Evolutionary conservation across 768 basidiomycete species (phyloP), one percentile per base, ranked within the genome.

Genomic region (Daedaleopsis nitida): DNA sequence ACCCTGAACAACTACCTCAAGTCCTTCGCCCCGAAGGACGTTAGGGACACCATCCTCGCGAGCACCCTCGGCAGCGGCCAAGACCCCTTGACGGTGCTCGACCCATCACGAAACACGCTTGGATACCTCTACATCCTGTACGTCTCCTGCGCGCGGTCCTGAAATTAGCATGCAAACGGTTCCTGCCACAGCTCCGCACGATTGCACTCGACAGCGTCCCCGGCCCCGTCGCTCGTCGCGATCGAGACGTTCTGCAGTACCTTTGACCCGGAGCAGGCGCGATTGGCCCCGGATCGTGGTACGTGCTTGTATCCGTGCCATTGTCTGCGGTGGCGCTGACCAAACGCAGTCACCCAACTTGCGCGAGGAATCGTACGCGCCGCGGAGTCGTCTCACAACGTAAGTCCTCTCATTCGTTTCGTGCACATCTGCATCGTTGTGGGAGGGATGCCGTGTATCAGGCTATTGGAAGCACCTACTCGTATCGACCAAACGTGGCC

Each of bases 101-200:
- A 87, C 67, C 72, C 84, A 24, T 72, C 75, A 34, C 68, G 67
- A 34, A 82, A 91, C 69, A 87, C 89, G 1, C 71, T 93, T 3
- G 88, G 85, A 0, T 80, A 85, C 44, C 72, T 93, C 44, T 88
- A 86, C 66, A 89, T 94, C 47, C 70, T 94, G 91, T 92, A 65
- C 74, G 88, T 78, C 17, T 32, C 53, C 52, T 43, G 27, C 47
- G 34, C 44, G 48, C 42, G 21, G 35, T 14, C 23, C 5, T 8
- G 23, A 14, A 9, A 7, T n/a, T 35, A 2, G 35, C 16, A 59
- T 35, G n/a, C 34, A 47, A 52, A 57, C 51, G 8, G 42, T 55
- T n/a, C 45, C 45, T 17, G 38, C 47, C 24, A 54, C 54, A 91
- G 89, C 60, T 83, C 84, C 7, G 87, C 89, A 27, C 80, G 89